These are phyloP conservation scores for Mimosa pudica DNA, from an alignment of 306 rosid species.

Conservation along the genomic window DNA sequence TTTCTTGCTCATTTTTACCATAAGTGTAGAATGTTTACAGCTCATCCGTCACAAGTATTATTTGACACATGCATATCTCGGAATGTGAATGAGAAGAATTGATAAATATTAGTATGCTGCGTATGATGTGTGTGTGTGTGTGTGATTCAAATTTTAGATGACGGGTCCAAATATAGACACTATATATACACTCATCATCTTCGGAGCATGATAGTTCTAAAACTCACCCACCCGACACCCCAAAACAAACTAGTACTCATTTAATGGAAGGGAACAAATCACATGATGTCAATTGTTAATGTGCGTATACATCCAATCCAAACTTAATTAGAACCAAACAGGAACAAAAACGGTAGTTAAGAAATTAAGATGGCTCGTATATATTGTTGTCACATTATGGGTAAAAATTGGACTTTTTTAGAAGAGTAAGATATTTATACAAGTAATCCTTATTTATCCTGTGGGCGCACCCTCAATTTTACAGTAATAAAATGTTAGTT, in stretches of 20 bases:
- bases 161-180: neutral
- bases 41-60: constrained; percentile 22
- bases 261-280: constrained; percentile 20
- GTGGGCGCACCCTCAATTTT: constrained; percentile 24
- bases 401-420: constrained; percentile 1
- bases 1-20: constrained; percentile 26
- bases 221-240: constrained; percentile 6
- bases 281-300: constrained; percentile 13
- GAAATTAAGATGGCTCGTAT: constrained; percentile 4
- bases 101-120: neutral
- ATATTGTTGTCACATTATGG: constrained; percentile 17
- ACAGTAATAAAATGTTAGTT: constrained; percentile 33
- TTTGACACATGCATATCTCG: no score
- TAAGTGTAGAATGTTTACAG: constrained; percentile 16
- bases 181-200: neutral
- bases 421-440: neutral
- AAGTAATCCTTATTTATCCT: no score
- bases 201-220: constrained; percentile 19
- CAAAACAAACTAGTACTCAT: neutral
- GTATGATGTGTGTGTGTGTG: no score
- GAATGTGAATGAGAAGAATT: constrained; percentile 1
- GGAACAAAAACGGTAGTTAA: constrained; percentile 12
- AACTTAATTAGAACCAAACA: constrained; percentile 4
- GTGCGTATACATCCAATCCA: neutral
- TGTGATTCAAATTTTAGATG: neutral